phyloP scores from a whole-genome alignment of 441 rosid species.

The Cnidoscolus chayamansa region DNA sequence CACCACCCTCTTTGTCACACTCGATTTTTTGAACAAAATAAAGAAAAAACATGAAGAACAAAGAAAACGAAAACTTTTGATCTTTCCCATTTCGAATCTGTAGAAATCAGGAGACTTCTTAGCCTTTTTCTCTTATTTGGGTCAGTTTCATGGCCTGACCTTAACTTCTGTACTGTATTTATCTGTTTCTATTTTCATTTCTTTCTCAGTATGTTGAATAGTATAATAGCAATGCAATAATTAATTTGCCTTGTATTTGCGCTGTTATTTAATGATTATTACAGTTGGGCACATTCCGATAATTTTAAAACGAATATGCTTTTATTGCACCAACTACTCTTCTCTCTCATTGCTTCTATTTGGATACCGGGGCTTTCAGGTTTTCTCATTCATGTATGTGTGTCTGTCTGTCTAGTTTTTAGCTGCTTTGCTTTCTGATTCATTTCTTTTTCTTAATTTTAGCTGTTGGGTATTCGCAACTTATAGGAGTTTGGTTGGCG shows the following conservation, averaged over 20 bases:
- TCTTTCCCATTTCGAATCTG: neutral
- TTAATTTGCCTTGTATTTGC: neutral
- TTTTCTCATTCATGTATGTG: conserved; percentile 11
- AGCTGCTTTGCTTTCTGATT: conserved; percentile 24
- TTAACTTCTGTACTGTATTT: neutral
- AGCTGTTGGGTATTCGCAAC: conserved; percentile 9
- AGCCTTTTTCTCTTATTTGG: neutral
- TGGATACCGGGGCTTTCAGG: neutral
- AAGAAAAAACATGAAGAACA: neutral
- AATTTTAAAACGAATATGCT: conserved; percentile 45
- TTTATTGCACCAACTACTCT: conserved; percentile 22
- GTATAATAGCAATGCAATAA: neutral
- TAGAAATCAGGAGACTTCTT: conserved; percentile 21
- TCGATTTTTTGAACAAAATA: conserved; percentile 1
- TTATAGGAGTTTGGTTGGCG: conserved; percentile 15
- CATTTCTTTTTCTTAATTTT: conserved; percentile 15
- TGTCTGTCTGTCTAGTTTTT: neutral
- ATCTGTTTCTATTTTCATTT: neutral
- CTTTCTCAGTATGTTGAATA: neutral
- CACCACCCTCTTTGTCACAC: neutral
- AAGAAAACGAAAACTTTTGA: neutral
- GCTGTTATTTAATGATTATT: conserved; percentile 11
- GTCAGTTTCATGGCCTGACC: conserved; percentile 11
- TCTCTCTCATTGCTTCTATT: conserved; percentile 19
- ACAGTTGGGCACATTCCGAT: conserved; percentile 38